Evolutionary conservation across 2,329 filamentous ascomycete species (phyloP).

Genomic region (Fusarium coffeatum): DNA sequence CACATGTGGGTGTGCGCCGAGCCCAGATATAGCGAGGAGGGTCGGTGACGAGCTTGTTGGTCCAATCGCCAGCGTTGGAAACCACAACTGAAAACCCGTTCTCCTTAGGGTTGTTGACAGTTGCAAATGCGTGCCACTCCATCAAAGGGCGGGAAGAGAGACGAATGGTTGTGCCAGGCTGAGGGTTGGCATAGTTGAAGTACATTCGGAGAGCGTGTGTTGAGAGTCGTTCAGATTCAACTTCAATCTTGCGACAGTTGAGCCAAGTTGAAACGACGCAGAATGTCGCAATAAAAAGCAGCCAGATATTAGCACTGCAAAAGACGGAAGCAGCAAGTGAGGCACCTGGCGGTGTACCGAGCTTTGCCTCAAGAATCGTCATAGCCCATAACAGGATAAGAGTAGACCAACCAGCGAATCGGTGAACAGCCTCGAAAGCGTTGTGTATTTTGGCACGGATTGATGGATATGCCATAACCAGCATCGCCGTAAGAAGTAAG

Average conservation of each 20-base stretch:
- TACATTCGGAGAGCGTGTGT: conserved; percentile 76
- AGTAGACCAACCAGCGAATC: conserved; percentile 34
- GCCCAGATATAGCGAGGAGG: conserved; percentile 71
- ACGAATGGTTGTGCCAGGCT: conserved; percentile 58
- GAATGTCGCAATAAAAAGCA: conserved; percentile 68
- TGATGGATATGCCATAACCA: conserved; percentile 31
- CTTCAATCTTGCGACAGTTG: conserved; percentile 70
- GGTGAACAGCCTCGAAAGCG: conserved; percentile 32
- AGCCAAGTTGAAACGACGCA: conserved; percentile 76
- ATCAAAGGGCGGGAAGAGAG: conserved; percentile 69
- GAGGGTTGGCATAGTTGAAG: conserved; percentile 67
- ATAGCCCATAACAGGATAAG: conserved; percentile 29
- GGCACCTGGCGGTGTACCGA: conserved; percentile 62
- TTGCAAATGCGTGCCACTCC: conserved; percentile 79
- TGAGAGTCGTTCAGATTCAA: conserved; percentile 72
- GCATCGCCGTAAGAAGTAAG: conserved; percentile 21
- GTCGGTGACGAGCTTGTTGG: conserved; percentile 66
- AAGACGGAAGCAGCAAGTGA: conserved; percentile 45
- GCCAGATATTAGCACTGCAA: conserved; percentile 65
- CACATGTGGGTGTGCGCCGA: conserved; percentile 70
- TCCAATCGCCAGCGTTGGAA: conserved; percentile 75
- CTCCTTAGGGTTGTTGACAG: conserved; percentile 66
- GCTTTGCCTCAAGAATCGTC: conserved; percentile 65
- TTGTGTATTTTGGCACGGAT: conserved; percentile 31
- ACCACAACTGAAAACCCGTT: conserved; percentile 71